Percentiles rank a stretch among this genome's conserved stretches.
These are phyloP conservation scores for Apophysomyces ossiformis DNA, from an alignment of 371 early-diverging fungal species.

Conservation along the genomic window DNA sequence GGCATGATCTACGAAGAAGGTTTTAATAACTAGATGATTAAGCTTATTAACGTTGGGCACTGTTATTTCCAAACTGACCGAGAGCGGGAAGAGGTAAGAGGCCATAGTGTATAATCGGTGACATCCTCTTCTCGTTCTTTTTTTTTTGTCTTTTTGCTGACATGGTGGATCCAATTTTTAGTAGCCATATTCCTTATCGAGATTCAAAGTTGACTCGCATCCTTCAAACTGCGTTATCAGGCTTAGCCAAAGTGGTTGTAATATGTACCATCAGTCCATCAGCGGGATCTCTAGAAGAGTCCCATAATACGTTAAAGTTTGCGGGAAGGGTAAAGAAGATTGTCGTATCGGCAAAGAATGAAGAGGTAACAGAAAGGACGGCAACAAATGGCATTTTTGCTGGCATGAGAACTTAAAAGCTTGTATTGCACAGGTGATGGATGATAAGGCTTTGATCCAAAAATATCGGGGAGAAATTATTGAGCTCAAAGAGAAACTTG, in stretches of 20 bases:
- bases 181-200: constrained; percentile 84
- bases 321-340: constrained; percentile 83
- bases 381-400: neutral
- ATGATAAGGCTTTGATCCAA: constrained; percentile 86
- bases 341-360: constrained; percentile 66
- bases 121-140: no score
- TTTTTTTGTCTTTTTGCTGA: neutral
- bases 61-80: constrained; percentile 86
- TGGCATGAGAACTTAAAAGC: neutral
- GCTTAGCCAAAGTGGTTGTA: constrained; percentile 82
- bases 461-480: constrained; percentile 84
- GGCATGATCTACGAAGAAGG: no score
- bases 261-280: constrained; percentile 85
- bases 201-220: constrained; percentile 94
- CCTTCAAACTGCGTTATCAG: constrained; percentile 85
- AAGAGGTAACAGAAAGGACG: constrained; percentile 37
- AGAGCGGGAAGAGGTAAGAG: constrained; percentile 53
- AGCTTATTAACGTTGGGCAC: constrained; percentile 85
- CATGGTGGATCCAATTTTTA: constrained; percentile 17
- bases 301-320: constrained; percentile 88
- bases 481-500: constrained; percentile 81
- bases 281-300: constrained; percentile 73
- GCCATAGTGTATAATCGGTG: neutral
- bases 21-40: neutral
- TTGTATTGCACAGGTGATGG: constrained; percentile 51